A percentile compares a stretch with the other conserved stretches of the same genome.
Conservation (phyloP, 345 rosid species). For the Melastoma malabathricum region DNA sequence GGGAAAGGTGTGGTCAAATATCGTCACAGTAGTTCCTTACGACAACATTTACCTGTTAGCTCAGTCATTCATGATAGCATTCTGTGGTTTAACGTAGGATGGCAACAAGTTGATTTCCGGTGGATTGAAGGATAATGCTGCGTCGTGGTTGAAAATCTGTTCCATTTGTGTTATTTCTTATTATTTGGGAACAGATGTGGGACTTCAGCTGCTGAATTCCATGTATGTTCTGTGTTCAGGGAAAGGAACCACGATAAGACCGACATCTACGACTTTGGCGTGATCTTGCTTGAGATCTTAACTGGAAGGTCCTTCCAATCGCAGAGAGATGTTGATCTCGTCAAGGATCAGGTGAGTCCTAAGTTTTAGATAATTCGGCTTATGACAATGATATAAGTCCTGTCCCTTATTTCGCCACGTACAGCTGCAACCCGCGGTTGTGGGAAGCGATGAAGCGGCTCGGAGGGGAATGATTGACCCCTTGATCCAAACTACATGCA, state of each 20-base stretch:
- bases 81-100: constrained; percentile 25
- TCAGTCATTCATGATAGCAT: not conserved
- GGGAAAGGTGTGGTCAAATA: constrained; percentile 20
- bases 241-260: constrained; percentile 32
- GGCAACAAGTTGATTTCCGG: constrained; percentile 30
- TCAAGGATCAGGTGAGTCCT: constrained; percentile 44
- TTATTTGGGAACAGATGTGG: too few species aligned
- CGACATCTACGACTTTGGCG: constrained; percentile 69
- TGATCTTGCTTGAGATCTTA: constrained; percentile 74
- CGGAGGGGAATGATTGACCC: constrained; percentile 57
- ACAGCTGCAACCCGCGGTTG: constrained; percentile 43
- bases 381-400: not conserved
- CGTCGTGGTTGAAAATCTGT: too few species aligned
- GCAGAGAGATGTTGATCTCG: constrained; percentile 33
- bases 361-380: not conserved
- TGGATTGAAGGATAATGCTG: constrained; percentile 22
- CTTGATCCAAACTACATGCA: constrained; percentile 36
- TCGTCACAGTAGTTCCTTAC: too few species aligned
- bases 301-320: constrained; percentile 49
- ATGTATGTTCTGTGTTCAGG: constrained; percentile 16
- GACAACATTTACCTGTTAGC: too few species aligned
- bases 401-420: not conserved
- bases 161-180: too few species aligned
- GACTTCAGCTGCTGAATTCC: not conserved
- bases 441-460: constrained; percentile 31